Evolutionary conservation across 371 early-diverging fungal species (phyloP).

Genomic region (Apophysomyces ossiformis): DNA sequence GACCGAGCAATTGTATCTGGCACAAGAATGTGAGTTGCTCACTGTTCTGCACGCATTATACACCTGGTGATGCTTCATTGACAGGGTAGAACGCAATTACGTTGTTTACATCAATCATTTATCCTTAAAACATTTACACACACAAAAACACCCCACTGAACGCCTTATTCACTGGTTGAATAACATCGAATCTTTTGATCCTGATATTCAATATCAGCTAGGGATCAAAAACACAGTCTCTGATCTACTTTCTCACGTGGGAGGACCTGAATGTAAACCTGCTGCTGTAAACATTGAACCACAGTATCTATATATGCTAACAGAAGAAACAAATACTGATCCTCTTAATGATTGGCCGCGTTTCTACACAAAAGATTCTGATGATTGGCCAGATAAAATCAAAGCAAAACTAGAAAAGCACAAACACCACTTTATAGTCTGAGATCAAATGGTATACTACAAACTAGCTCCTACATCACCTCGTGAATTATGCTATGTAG

Average conservation of each 20-base stretch:
- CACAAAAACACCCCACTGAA: conserved; percentile 15
- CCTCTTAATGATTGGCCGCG: conserved; percentile 15
- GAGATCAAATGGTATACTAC: background rate
- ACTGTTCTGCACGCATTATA: conserved; percentile 29
- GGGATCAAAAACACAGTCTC: conserved; percentile 30
- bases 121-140: conserved; percentile 30
- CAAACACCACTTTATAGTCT: conserved; percentile 10
- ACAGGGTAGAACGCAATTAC: conserved; percentile 17
- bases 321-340: background rate
- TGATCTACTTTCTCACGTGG: conserved; percentile 27
- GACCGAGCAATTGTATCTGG: conserved; percentile 26
- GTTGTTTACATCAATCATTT: conserved; percentile 54
- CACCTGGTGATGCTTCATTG: conserved; percentile 20
- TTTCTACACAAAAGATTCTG: background rate
- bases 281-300: conserved; percentile 2
- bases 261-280: background rate
- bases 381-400: background rate
- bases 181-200: conserved; percentile 24
- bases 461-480: too few species aligned
- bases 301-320: conserved; percentile 13
- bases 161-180: conserved; percentile 16
- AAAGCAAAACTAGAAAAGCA: background rate
- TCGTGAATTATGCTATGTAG: background rate
- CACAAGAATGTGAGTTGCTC: conserved; percentile 20
- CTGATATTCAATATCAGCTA: conserved; percentile 8